Evolutionary conservation across 164 flowering plant species (phyloP).

Genomic region (Liquidambar formosana): DNA sequence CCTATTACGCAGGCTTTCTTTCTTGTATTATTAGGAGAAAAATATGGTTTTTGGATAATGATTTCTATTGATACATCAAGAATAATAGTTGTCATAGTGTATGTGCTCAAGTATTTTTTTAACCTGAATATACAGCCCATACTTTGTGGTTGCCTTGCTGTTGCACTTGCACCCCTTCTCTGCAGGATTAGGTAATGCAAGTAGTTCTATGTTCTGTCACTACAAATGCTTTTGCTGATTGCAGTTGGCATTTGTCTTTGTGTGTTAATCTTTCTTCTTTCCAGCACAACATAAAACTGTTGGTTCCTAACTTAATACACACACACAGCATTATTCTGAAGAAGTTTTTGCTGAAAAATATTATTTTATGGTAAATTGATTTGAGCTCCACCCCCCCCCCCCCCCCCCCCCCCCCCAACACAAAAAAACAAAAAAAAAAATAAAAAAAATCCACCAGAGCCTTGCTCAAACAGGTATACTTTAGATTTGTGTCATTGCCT

Average conservation of each 20-base stretch:
- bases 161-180: slow-evolving; percentile 13
- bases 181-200: neutral
- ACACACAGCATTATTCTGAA: slow-evolving; percentile 1
- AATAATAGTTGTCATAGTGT: neutral
- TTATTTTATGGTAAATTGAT: neutral
- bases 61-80: too few relatives aligned
- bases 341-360: neutral
- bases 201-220: slow-evolving; percentile 7
- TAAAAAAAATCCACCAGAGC: too few relatives aligned
- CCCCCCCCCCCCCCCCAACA: too few relatives aligned
- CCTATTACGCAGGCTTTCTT: too few relatives aligned
- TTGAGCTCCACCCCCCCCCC: neutral
- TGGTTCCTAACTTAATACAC: neutral
- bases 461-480: neutral
- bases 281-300: slow-evolving; percentile 22
- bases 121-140: slow-evolving; percentile 15
- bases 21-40: too few relatives aligned
- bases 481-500: neutral
- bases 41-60: too few relatives aligned
- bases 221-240: neutral
- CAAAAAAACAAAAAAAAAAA: too few relatives aligned
- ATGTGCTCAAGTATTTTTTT: neutral
- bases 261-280: slow-evolving; percentile 21
- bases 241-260: slow-evolving; percentile 33
- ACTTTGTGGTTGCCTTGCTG: slow-evolving; percentile 26